These are phyloP conservation scores for Cytospora chrysosperma DNA, from an alignment of 2,329 filamentous ascomycete genomes.

Conservation along the genomic window DNA sequence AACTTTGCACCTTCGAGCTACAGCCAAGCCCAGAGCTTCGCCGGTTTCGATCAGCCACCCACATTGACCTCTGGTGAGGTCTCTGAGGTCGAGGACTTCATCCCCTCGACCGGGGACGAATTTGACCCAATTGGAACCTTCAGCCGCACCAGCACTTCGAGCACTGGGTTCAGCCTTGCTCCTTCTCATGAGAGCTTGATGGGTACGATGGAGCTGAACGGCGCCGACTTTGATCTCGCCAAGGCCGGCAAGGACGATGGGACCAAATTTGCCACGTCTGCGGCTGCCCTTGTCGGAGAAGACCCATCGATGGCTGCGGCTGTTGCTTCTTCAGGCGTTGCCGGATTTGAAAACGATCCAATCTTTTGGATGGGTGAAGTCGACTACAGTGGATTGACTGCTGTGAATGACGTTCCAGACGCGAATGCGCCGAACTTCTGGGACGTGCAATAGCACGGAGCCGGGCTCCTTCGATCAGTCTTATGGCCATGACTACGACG, in stretches of 20 bases:
- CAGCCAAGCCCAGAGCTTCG: conserved; percentile 55
- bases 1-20: conserved; percentile 55
- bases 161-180: conserved; percentile 45
- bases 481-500: background rate
- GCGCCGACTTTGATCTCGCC: conserved; percentile 54
- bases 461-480: background rate
- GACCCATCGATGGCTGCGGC: conserved; percentile 46
- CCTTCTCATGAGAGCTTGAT: conserved; percentile 47
- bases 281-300: conserved; percentile 39
- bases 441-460: conserved; percentile 7
- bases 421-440: conserved; percentile 20
- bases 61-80: conserved; percentile 65
- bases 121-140: conserved; percentile 49
- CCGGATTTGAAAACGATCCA: conserved; percentile 46
- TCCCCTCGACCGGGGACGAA: conserved; percentile 41
- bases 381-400: conserved; percentile 11
- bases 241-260: conserved; percentile 45
- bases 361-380: conserved; percentile 48
- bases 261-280: conserved; percentile 44
- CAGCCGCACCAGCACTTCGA: conserved; percentile 46
- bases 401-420: conserved; percentile 12
- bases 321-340: conserved; percentile 24
- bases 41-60: conserved; percentile 53
- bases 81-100: conserved; percentile 63
- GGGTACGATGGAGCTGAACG: conserved; percentile 43